Base-by-base conservation (phyloP, 2,329 filamentous ascomycete species). In the Huntiella moniliformis region DNA sequence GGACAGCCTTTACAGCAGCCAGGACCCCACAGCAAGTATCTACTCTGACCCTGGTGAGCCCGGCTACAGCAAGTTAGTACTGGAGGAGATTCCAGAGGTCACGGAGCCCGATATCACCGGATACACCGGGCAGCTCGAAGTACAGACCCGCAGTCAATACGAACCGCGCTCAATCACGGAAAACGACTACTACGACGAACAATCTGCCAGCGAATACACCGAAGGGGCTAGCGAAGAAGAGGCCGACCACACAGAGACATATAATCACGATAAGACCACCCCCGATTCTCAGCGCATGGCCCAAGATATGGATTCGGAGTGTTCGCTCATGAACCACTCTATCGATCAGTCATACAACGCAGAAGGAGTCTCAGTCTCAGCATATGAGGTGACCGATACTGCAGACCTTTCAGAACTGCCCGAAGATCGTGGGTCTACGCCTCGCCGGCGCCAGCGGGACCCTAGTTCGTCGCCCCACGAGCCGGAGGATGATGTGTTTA, bases 401-500 rank as follows among this genome's bases (percentile, higher is more conserved):
- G 28, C 33, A 12, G 16, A 46, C 35, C 11, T 28, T 15, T 28
- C 45, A 4, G 22, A 10, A 28, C 22, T 10, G 22, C 22, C 22
- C 1, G 22, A 28, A 28, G 22, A 28, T 8, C 22, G 22, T 28
- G 7, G 22, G 22, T 18, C 18, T 3, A 46, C 47, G 10, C 43
- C 47, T 10, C 43, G 39, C 22, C 43, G 33, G 7, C 43, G 43
- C 22, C 43, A 22, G 7, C 35, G 39, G 4, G 44, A 50, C 6
- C 40, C 46, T 28, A 44, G 44, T 40, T 66, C 61, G 54, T 68
- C 66, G 56, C 72, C 67, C 1, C 68, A 68, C 45, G 63, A 70
- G 49, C 67, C 66, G 28, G 61, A 62, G 38, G 69, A 73, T 52
- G 71, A 74, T 43, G 67, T 76, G 13, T 76, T 77, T 54, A 75